Evolutionary conservation across 176 grass and related monocot species (phyloP).

Genomic region (Eragrostis nindensis): DNA sequence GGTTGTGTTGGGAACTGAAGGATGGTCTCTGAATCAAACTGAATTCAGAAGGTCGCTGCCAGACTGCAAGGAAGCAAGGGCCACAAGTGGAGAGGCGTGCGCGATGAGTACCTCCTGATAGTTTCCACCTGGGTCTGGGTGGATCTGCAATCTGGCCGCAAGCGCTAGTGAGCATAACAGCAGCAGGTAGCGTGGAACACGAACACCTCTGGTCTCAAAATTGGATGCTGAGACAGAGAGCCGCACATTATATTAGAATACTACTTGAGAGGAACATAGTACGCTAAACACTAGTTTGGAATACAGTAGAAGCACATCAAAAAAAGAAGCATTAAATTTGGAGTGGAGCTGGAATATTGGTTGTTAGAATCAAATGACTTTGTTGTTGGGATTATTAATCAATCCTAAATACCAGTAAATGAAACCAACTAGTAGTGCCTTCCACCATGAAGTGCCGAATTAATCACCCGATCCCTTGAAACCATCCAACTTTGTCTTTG

Average conservation of each 20-base stretch:
- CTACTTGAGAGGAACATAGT: too few relatives aligned
- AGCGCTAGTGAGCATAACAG: conserved; percentile 18
- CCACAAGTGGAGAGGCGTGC: not conserved
- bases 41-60: not conserved
- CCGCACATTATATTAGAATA: not conserved
- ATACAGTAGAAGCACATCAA: too few relatives aligned
- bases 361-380: too few relatives aligned
- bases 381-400: too few relatives aligned
- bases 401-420: too few relatives aligned
- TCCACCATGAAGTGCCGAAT: too few relatives aligned
- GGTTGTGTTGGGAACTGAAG: conserved; percentile 6
- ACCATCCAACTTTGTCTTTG: too few relatives aligned
- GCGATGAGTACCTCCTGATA: not conserved
- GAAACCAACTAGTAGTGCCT: too few relatives aligned
- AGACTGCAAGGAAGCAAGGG: conserved; percentile 2
- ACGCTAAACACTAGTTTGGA: too few relatives aligned
- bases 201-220: not conserved
- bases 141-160: conserved; percentile 18
- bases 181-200: not conserved
- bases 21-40: conserved; percentile 12
- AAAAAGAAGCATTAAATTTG: too few relatives aligned
- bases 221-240: not conserved
- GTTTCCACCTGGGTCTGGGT: not conserved
- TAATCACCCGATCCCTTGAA: too few relatives aligned
- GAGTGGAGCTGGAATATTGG: too few relatives aligned